Conservation (phyloP, 1,284 basidiomycete genomes). For the Trichosporon ovoides region DNA sequence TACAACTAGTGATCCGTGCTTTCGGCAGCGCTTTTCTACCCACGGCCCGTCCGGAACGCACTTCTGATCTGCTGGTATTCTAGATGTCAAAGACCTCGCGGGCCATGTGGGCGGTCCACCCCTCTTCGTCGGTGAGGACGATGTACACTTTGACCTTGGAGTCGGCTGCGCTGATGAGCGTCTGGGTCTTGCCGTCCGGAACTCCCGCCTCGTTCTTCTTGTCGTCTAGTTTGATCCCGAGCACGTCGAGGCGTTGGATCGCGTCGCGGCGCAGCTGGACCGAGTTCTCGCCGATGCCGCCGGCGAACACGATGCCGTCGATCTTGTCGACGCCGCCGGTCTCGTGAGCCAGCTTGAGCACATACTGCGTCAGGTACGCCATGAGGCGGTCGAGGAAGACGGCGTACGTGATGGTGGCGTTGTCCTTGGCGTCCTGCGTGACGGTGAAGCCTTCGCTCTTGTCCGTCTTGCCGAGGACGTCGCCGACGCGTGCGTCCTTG, state of each 20-base stretch:
- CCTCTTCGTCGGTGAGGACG: slow-evolving; percentile 54
- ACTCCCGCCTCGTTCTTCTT: slow-evolving; percentile 46
- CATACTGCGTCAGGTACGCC: slow-evolving; percentile 66
- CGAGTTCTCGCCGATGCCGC: slow-evolving; percentile 76
- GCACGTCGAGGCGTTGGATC: slow-evolving; percentile 54
- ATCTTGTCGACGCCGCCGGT: slow-evolving; percentile 51
- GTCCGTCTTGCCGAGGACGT: not conserved
- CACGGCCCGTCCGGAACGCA: too few species aligned
- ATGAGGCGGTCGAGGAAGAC: slow-evolving; percentile 70
- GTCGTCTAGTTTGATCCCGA: slow-evolving; percentile 58
- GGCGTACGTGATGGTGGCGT: slow-evolving; percentile 60
- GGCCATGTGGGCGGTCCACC: slow-evolving; percentile 38
- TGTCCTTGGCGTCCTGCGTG: slow-evolving; percentile 27
- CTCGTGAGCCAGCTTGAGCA: slow-evolving; percentile 58
- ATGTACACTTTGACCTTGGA: slow-evolving; percentile 49
- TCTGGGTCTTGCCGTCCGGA: slow-evolving; percentile 22
- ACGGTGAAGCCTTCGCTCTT: slow-evolving; percentile 15
- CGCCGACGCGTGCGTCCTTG: slow-evolving; percentile 3
- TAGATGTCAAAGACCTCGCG: slow-evolving; percentile 37
- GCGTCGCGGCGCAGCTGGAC: slow-evolving; percentile 59
- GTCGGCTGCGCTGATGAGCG: slow-evolving; percentile 39
- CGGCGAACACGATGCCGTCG: slow-evolving; percentile 76
- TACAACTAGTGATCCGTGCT: not conserved
- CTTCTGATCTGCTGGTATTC: not conserved
- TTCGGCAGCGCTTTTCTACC: not conserved